Base-by-base conservation (phyloP, 352 stramenopile species). In the Globisporangium rhizosaccharum region DNA sequence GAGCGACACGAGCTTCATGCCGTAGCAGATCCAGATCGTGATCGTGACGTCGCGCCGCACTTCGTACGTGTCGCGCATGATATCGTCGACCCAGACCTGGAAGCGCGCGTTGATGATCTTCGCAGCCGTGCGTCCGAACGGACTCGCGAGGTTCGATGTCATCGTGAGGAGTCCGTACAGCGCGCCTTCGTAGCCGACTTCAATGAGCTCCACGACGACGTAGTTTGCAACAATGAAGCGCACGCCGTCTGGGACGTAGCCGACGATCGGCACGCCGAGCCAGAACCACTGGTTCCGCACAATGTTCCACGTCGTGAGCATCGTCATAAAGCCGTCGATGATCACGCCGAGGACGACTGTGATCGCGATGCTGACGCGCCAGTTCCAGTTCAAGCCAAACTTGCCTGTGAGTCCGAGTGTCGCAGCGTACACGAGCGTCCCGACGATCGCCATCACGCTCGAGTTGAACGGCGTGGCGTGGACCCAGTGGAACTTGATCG, bases 251-350 rank as follows among this genome's bases (percentile, higher is more conserved):
- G 77, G 77, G 2, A 85, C 48, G 23, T 85, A 73, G 28, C 72
- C 75, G 3, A 84, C 71, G 0, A 87, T 58, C 0, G 75, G 75
- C 11, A 85, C 68, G 47, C 75, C 73, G 2, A 82, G 63, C 75
- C 71, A 87, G 61, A 87, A 85, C 77, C 77, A 87, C 52, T 83
- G 75, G 62, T 76, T 82, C 14, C 77, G 75, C 7, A 82, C 55
- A 4, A 84, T 63, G n/a, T 83, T 69, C 77, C 75, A 87, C 2
- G 72, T 65, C 0, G 67, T 78, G 14, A 85, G 51, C 65, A 87
- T 79, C 1, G 72, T 85, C 64, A 82, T 75, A 53, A 80, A 65
- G 0, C 48, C 65, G 53, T 87, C 78, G 33, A 68, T 50, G 15
- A 55, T 36, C n/a, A 68, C 57, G 18, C 52, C 52, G 9, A 55